These are phyloP conservation scores for Coffea eugenioides DNA, from an alignment of 257 asterid genomes.

Conservation along the genomic window DNA sequence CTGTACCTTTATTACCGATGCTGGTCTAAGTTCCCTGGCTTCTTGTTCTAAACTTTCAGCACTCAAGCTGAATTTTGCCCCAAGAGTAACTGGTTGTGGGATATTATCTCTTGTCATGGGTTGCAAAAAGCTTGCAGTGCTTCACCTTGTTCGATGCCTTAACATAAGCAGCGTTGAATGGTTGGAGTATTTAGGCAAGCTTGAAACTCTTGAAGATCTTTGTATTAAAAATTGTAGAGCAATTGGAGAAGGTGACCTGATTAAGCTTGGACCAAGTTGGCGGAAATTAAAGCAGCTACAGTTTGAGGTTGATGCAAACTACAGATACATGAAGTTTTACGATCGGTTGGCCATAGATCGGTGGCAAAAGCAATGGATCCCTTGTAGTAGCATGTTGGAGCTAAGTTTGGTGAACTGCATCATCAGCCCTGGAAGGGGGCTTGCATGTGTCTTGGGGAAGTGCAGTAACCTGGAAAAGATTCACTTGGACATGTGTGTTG, in stretches of 20 bases:
- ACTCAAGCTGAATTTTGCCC: conserved; percentile 62
- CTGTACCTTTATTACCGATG: conserved; percentile 75
- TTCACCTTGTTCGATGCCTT: conserved; percentile 67
- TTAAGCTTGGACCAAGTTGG: conserved; percentile 71
- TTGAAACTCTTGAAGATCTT: conserved; percentile 67
- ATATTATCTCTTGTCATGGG: conserved; percentile 67
- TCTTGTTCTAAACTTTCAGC: conserved; percentile 62
- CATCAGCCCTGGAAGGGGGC: conserved; percentile 78
- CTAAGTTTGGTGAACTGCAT: conserved; percentile 71
- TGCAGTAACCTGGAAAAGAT: conserved; percentile 68
- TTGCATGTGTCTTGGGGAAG: conserved; percentile 71
- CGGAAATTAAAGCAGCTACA: conserved; percentile 52
- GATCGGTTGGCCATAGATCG: conserved; percentile 56
- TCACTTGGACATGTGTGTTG: conserved; percentile 74
- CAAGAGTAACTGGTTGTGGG: conserved; percentile 80
- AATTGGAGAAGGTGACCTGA: conserved; percentile 79
- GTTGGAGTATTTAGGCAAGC: conserved; percentile 81
- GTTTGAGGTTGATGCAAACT: conserved; percentile 75
- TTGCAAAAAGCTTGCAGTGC: conserved; percentile 51
- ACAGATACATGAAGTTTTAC: conserved; percentile 69
- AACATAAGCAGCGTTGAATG: conserved; percentile 64
- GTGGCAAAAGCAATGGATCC: conserved; percentile 67
- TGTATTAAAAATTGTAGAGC: conserved; percentile 76
- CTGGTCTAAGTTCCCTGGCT: conserved; percentile 62
- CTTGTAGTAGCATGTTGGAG: conserved; percentile 69